These are phyloP conservation scores for Pichia sp. DNA, from an alignment of 1,139 yeast genomes.

Conservation along the genomic window DNA sequence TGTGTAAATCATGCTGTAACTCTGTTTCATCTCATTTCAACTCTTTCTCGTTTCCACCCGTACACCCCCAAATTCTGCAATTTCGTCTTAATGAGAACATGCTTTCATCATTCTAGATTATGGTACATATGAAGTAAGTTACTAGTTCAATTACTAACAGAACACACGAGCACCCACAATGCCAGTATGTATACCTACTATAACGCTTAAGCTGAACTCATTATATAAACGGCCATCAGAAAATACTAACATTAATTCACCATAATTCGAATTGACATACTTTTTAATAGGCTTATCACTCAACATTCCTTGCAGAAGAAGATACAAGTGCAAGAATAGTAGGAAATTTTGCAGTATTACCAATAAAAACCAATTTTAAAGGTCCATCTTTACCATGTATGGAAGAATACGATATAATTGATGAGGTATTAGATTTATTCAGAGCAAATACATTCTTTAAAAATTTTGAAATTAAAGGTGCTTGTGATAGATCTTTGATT, in stretches of 20 bases:
- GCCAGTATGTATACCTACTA: neutral
- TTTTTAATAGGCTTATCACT: slow-evolving; percentile 63
- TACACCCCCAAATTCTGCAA: neutral
- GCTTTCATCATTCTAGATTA: neutral
- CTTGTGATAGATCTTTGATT: slow-evolving; percentile 88
- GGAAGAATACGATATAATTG: slow-evolving; percentile 83
- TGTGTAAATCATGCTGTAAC: neutral
- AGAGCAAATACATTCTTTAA: slow-evolving; percentile 94
- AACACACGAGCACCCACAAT: neutral
- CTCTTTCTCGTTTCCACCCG: neutral
- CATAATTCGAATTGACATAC: neutral
- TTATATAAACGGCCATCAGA: neutral
- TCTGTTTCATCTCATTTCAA: neutral
- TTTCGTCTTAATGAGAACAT: neutral
- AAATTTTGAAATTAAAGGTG: slow-evolving; percentile 94
- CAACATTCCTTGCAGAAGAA: slow-evolving; percentile 75
- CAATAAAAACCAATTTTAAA: slow-evolving; percentile 74
- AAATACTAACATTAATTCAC: slow-evolving; percentile 1
- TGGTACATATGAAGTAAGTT: neutral
- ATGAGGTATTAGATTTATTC: slow-evolving; percentile 84
- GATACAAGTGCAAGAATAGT: slow-evolving; percentile 40
- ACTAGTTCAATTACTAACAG: neutral
- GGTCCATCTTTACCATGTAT: slow-evolving; percentile 89
- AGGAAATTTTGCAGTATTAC: slow-evolving; percentile 71
- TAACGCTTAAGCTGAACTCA: neutral